Evolutionary conservation across 2,329 filamentous ascomycete species (phyloP).

Genomic region (Alternaria sp.): DNA sequence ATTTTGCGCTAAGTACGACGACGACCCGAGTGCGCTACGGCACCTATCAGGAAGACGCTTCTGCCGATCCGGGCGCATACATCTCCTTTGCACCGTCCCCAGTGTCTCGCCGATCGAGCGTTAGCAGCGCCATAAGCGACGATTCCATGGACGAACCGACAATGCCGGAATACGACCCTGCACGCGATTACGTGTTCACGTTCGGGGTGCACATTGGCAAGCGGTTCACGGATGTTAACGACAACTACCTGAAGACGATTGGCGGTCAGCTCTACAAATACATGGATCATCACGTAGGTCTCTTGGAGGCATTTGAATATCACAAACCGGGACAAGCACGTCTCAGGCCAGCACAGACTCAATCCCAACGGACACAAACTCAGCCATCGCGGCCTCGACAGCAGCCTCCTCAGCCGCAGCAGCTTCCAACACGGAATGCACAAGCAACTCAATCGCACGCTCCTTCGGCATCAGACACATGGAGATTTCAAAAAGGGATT

Average conservation of each 20-base stretch:
- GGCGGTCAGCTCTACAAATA: conserved; percentile 33
- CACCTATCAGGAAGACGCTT: conserved; percentile 17
- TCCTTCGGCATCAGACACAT: conserved; percentile 10
- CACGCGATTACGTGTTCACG: conserved; percentile 34
- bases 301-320: conserved; percentile 38
- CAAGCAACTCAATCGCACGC: conserved; percentile 1
- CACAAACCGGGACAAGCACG: conserved; percentile 32
- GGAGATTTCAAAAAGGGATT: conserved; percentile 16
- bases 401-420: not conserved
- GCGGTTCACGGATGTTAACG: conserved; percentile 31
- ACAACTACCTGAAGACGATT: conserved; percentile 35
- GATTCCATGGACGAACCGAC: conserved; percentile 3
- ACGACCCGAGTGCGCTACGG: conserved; percentile 25
- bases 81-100: conserved; percentile 18
- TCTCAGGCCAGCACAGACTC: conserved; percentile 6
- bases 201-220: conserved; percentile 30
- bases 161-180: conserved; percentile 11
- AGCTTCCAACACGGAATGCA: not conserved
- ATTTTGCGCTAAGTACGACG: conserved; percentile 27
- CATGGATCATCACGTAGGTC: conserved; percentile 28
- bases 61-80: conserved; percentile 16
- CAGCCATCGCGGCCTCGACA: conserved; percentile 1
- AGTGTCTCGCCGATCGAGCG: conserved; percentile 22
- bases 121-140: conserved; percentile 23
- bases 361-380: conserved; percentile 12